phyloP scores from a whole-genome alignment of 2,329 filamentous ascomycete genomes.

The Curvularia sp. region DNA sequence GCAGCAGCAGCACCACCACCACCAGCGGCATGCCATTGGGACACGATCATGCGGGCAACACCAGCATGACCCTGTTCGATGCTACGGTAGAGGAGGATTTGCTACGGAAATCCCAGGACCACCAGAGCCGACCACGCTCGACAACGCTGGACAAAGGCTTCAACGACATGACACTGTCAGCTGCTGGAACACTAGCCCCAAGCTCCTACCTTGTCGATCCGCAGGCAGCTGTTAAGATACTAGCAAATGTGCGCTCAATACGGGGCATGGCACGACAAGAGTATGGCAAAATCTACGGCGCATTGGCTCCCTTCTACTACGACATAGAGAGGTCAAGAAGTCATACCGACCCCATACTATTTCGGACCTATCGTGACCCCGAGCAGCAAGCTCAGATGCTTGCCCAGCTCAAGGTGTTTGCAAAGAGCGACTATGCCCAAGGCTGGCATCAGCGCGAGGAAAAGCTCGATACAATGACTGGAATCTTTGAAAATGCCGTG shows the following conservation, averaged over 20 bases:
- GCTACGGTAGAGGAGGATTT: constrained; percentile 71
- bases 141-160: constrained; percentile 72
- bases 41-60: constrained; percentile 42
- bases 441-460: constrained; percentile 76
- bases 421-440: constrained; percentile 78
- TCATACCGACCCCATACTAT: constrained; percentile 82
- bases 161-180: constrained; percentile 71
- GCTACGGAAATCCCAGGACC: constrained; percentile 54
- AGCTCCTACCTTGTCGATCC: constrained; percentile 58
- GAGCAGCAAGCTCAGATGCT: constrained; percentile 92
- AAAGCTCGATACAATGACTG: constrained; percentile 75
- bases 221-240: constrained; percentile 70
- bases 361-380: constrained; percentile 85
- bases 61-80: constrained; percentile 74
- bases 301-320: constrained; percentile 85
- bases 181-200: constrained; percentile 45
- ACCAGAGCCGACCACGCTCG: constrained; percentile 34
- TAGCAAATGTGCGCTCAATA: constrained; percentile 76
- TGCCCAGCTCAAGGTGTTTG: constrained; percentile 78
- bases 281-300: constrained; percentile 89
- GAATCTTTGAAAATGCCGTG: constrained; percentile 89
- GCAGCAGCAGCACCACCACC: constrained; percentile 36
- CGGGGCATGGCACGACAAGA: constrained; percentile 86
- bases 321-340: constrained; percentile 76
- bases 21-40: constrained; percentile 50